Evolutionary conservation across 495 filamentous ascomycete species (phyloP), one percentile per base, ranked within the genome.

Genomic region (Penicillium coprophilum): DNA sequence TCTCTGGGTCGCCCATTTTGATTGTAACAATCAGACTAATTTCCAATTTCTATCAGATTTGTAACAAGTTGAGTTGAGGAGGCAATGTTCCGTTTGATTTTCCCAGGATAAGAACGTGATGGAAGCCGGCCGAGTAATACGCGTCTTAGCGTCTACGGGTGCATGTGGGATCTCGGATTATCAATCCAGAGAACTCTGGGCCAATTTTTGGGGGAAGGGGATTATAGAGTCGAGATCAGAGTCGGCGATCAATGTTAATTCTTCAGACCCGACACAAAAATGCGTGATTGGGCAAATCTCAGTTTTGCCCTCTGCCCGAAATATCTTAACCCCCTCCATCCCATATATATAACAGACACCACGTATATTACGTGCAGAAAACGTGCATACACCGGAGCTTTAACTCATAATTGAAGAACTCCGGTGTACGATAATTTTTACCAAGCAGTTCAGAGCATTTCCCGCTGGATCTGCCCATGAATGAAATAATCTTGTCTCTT

Each of bases 31-130:
- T 32, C n/a, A 30, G 27, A n/a, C 17, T 28, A 31, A 30, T 31
- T 12, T 17, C 15, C 27, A 17, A 47, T 47, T 19, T 47, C 27
- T 8, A 12, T 10, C 23, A 28, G 44, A 46, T 24, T 3, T 32
- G 28, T 19, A n/a, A 20, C 45, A 31, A 4, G 28, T 31, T 47
- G 4, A 11, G 10, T 31, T 31, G 45, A 0, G 10, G 10, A 31
- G 10, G 4, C 9, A 28, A 6, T 31, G 1, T 47, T 31, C 38
- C 1, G 19, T 56, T 49, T 49, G n/a, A 30, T 46, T 46, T 27
- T 50, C 17, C 28, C 8, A 47, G 31, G 48, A 28, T 39, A 39
- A 51, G 48, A 51, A 51, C 15, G 48, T 24, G 48, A 51, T 51
- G 40, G 48, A 51, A 40, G 7, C 19, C 46, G 28, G 31, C 23